Base-by-base conservation (phyloP, 2,329 filamentous ascomycete genomes). In the Colletotrichum liriopes region DNA sequence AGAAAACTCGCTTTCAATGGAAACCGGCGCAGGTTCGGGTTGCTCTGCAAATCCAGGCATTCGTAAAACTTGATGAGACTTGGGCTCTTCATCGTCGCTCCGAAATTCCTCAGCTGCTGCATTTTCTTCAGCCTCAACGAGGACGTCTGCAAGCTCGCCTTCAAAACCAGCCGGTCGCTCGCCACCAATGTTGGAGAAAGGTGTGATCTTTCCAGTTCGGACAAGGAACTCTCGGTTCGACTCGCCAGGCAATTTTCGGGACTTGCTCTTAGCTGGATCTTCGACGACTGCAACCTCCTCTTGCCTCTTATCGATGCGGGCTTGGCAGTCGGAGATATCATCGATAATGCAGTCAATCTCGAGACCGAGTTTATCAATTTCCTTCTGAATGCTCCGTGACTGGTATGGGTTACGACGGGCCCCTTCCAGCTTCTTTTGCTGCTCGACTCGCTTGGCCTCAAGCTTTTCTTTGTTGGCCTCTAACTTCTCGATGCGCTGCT, bases 201-300 rank as follows among this genome's bases (percentile, higher is more conserved):
- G 96, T 0, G 96, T 99, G 76, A 99, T 98, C 83, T 98, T 98
- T 73, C 96, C 96, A 0, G 96, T 99, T 37, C 96, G 91, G 60
- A 99, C 96, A 58, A 99, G 88, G 79, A 93, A 99, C 58, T 98
- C 95, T 62, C 95, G 90, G 73, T 94, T 91, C 32, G 90, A 94
- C 84, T 98, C 96, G 72, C 93, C 93, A 1, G 93, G 91, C 68
- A 96, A 83, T 65, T 90, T 90, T 71, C 88, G 87, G 64, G 88
- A 90, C 37, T 87, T 88, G 18, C 79, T 78, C 41, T 84, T 82
- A 26, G 82, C 82, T 1, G 82, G 76, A 12, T 86, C 84, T 1
- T 84, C 82, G 4, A 82, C 84, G 55, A 85, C 83, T 43, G 85
- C 85, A 20, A 79, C 81, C n/a, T 87, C 86, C 70, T 89, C 84